Conservation (phyloP, 257 asterid genomes). For the Lycium barbarum region DNA sequence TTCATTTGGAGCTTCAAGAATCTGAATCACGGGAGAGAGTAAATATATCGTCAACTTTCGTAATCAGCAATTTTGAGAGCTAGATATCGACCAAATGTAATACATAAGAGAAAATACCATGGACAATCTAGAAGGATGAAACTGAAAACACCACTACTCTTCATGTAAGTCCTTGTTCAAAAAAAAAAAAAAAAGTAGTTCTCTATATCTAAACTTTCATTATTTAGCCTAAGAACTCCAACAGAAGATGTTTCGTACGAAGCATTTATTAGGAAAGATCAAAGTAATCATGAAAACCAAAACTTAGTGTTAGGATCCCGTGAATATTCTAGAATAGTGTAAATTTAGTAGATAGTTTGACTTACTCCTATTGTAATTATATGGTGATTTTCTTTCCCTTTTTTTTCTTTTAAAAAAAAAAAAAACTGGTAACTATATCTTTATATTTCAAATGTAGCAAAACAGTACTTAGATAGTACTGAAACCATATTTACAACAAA, state of each 20-base stretch:
- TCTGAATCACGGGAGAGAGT: slow-evolving; percentile 58
- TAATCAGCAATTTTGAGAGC: slow-evolving; percentile 28
- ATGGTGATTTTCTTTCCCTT: background rate
- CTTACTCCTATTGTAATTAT: background rate
- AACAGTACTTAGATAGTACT: too few species aligned
- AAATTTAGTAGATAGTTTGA: background rate
- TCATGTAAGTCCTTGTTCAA: background rate
- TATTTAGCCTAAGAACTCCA: background rate
- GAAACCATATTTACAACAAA: too few species aligned
- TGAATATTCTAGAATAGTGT: background rate
- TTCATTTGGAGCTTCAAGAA: slow-evolving; percentile 90
- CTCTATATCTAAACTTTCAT: background rate
- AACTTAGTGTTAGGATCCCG: background rate
- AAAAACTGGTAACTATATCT: too few species aligned
- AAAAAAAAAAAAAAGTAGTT: background rate
- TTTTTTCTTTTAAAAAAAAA: background rate
- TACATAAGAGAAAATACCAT: background rate
- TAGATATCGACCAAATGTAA: slow-evolving; percentile 19
- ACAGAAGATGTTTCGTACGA: background rate
- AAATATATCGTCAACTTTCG: slow-evolving; percentile 32
- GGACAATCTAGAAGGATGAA: slow-evolving; percentile 9
- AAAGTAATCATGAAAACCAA: background rate
- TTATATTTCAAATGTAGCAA: too few species aligned
- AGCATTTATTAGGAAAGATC: background rate
- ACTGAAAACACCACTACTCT: background rate